Conservation (phyloP, 1,139 yeast genomes). For the Diutina ranongensis region DNA sequence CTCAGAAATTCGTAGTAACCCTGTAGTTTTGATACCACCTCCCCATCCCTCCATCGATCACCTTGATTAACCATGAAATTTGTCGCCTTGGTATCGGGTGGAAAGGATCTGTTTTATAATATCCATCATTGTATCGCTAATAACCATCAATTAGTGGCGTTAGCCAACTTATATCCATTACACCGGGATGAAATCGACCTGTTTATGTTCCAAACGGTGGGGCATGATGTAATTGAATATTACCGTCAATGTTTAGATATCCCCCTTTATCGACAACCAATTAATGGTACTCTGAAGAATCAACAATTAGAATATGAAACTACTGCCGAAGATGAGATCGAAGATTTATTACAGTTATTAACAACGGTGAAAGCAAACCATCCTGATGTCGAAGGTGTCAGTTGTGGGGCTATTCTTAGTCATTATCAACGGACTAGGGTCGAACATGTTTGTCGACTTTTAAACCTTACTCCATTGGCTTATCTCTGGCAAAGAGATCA, state of each 20-base stretch:
- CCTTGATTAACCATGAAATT: slow-evolving; percentile 56
- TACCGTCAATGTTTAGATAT: slow-evolving; percentile 65
- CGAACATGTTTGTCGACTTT: slow-evolving; percentile 73
- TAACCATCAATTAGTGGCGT: slow-evolving; percentile 75
- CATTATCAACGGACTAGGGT: slow-evolving; percentile 90
- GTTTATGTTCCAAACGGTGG: slow-evolving; percentile 98
- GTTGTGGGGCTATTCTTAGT: slow-evolving; percentile 92
- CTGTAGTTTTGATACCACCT: background rate
- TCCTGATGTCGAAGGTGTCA: slow-evolving; percentile 75
- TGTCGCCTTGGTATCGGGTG: slow-evolving; percentile 87
- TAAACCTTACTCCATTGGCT: slow-evolving; percentile 58
- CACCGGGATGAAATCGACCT: slow-evolving; percentile 63
- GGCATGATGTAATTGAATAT: slow-evolving; percentile 62
- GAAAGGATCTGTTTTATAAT: slow-evolving; percentile 90
- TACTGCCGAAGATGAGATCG: slow-evolving; percentile 73
- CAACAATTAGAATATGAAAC: slow-evolving; percentile 55
- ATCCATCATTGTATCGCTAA: slow-evolving; percentile 70
- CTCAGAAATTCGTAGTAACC: too few relatives aligned
- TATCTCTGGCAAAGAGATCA: slow-evolving; percentile 89
- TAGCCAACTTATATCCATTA: slow-evolving; percentile 75
- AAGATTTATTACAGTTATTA: slow-evolving; percentile 54
- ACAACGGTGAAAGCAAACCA: slow-evolving; percentile 33
- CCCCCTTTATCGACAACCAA: slow-evolving; percentile 68
- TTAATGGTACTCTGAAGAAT: slow-evolving; percentile 52
- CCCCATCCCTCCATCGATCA: background rate